phyloP scores from a whole-genome alignment of 2,329 filamentous ascomycete species.

The Phaeophleospora eucalypticola region DNA sequence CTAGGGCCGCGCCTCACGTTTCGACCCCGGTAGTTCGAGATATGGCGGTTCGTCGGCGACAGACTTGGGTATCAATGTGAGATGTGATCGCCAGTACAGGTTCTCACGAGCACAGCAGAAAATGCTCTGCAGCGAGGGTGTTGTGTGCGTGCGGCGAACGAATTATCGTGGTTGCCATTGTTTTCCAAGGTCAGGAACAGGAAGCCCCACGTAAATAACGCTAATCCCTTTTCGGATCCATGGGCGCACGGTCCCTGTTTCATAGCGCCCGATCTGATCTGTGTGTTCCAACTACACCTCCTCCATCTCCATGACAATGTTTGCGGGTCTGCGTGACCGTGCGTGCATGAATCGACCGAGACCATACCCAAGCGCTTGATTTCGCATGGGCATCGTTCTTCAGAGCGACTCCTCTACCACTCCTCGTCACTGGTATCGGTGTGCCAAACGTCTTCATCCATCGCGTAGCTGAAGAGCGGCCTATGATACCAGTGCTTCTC shows the following conservation, averaged over 20 bases:
- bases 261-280: neutral
- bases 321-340: no score
- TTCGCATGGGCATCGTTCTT: no score
- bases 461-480: conserved; percentile 24
- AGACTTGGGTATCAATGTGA: neutral
- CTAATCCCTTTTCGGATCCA: neutral
- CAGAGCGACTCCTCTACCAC: conserved; percentile 30
- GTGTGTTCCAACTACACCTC: neutral
- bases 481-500: conserved; percentile 28
- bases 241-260: neutral
- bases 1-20: neutral
- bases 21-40: neutral
- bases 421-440: conserved; percentile 33
- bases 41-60: neutral
- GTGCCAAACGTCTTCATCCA: conserved; percentile 31
- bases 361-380: no score
- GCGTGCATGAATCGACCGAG: no score
- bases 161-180: no score
- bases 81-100: neutral
- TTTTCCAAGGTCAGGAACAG: no score
- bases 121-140: neutral
- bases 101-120: neutral
- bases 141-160: neutral
- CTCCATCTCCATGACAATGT: no score
- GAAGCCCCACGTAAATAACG: neutral